phyloP scores from a whole-genome alignment of 805 yeast species.

The Wickerhamomyces hampshirensis region DNA sequence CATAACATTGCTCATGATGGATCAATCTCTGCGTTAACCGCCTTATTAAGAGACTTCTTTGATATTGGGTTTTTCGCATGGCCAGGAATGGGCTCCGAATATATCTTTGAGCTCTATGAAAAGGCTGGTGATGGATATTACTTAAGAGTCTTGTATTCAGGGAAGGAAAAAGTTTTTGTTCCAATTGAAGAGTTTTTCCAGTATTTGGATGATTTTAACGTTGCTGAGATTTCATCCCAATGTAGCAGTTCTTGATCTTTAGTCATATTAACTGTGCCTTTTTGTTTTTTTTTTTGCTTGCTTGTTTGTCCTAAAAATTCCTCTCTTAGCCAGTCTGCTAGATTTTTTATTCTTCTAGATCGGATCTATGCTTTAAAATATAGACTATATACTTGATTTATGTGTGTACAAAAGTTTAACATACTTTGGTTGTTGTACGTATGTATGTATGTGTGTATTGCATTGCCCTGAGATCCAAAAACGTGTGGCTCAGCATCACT shows the following conservation, averaged over 20 bases:
- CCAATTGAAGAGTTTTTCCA: conserved; percentile 16
- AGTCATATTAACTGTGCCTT: not conserved
- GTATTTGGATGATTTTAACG: conserved; percentile 16
- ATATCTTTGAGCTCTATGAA: conserved; percentile 35
- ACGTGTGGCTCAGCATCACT: no score
- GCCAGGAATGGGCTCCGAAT: conserved; percentile 47
- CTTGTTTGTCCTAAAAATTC: not conserved
- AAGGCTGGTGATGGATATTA: conserved; percentile 20
- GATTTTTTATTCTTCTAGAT: no score
- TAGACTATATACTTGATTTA: no score
- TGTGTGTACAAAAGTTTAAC: no score
- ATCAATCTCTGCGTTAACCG: conserved; percentile 30
- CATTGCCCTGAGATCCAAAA: no score
- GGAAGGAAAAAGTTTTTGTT: conserved; percentile 22
- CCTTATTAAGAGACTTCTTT: conserved; percentile 28
- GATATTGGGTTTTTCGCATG: conserved; percentile 31
- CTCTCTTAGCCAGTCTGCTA: no score
- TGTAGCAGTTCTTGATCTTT: conserved; percentile 15
- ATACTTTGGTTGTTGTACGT: no score
- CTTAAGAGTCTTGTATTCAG: conserved; percentile 34
- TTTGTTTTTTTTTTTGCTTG: not conserved
- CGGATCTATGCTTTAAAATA: no score
- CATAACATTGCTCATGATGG: conserved; percentile 43
- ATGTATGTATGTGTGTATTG: no score
- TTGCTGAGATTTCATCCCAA: conserved; percentile 7